Percentiles rank a stretch among this genome's conserved stretches.
Evolutionary conservation across 2,329 filamentous ascomycete genomes (phyloP).

Genomic region (Orbilia ellipsospora): DNA sequence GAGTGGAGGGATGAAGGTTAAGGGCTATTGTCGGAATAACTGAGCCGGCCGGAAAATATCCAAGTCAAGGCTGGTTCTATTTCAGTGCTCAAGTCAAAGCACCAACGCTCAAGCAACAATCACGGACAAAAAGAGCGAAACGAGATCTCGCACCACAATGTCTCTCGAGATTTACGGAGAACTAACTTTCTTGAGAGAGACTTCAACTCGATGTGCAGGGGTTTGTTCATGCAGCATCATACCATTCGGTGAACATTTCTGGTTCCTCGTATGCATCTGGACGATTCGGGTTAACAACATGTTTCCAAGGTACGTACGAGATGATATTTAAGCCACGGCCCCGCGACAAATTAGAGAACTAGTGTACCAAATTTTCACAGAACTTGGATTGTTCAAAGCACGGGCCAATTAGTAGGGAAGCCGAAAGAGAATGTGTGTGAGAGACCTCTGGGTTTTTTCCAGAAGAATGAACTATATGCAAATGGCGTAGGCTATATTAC

Average conservation of each 20-base stretch:
- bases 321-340: conserved; percentile 41
- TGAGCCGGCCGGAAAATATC: too few species aligned
- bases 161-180: too few species aligned
- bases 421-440: background rate
- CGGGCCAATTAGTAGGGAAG: conserved; percentile 22
- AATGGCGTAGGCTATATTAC: conserved; percentile 47
- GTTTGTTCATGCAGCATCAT: background rate
- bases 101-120: too few species aligned
- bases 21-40: too few species aligned
- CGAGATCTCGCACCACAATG: too few species aligned
- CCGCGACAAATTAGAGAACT: conserved; percentile 1
- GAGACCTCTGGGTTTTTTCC: background rate
- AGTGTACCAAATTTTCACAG: too few species aligned
- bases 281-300: conserved; percentile 32
- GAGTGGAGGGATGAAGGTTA: too few species aligned
- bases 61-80: too few species aligned
- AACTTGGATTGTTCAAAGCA: conserved; percentile 3
- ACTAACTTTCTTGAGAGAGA: too few species aligned
- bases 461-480: background rate
- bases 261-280: conserved; percentile 39
- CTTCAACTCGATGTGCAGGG: background rate
- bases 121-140: too few species aligned
- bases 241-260: background rate
- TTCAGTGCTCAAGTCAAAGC: too few species aligned
- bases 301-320: background rate